Base-by-base conservation (phyloP, 2,329 filamentous ascomycete species). In the Colletotrichum viniferum region DNA sequence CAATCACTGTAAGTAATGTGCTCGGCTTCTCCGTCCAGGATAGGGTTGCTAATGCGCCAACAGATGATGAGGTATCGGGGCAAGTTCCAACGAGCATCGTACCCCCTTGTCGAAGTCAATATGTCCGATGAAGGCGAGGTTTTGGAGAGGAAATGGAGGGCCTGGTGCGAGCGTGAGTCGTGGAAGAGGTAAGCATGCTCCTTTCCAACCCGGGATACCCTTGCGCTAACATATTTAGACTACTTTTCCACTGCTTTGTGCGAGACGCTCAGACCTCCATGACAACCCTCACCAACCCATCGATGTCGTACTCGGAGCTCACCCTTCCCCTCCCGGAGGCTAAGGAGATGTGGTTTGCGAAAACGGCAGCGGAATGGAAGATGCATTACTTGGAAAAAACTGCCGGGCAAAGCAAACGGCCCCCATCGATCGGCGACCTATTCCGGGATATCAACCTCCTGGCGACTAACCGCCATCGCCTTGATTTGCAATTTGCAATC, bases 221-320 rank as follows among this genome's bases (percentile, higher is more conserved):
- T 77, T 65, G 70, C 55, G 67, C 43, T 69, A 14, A 77, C 55
- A 13, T 24, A 62, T 30, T 65, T 56, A 89, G 90, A 43, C 88
- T 95, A 4, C 90, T 91, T 4, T 92, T 93, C 74, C 91, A 93
- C 79, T 85, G 90, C 16, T 93, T 93, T 77, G 83, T 93, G 7
- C 88, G 92, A 72, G 93, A 95, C 79, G 87, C 92, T 0, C 92
- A 94, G 76, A 88, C 90, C 5, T 94, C 93, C 3, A 93, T 95
- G 85, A 90, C 91, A 2, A 87, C 93, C 5, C 86, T 94, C 69
- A 91, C 90, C 26, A 92, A 90, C 74, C 92, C 92, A 0, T 85
- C 91, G 24, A 90, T 95, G 77, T 93, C 93, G 0, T 95, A 94
- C 79, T 88, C 92, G 1, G 94, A 95, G 79, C 84, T 95, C 64